Base-by-base conservation (phyloP, 164 flowering plant species). In the Nymphaea colorata region DNA sequence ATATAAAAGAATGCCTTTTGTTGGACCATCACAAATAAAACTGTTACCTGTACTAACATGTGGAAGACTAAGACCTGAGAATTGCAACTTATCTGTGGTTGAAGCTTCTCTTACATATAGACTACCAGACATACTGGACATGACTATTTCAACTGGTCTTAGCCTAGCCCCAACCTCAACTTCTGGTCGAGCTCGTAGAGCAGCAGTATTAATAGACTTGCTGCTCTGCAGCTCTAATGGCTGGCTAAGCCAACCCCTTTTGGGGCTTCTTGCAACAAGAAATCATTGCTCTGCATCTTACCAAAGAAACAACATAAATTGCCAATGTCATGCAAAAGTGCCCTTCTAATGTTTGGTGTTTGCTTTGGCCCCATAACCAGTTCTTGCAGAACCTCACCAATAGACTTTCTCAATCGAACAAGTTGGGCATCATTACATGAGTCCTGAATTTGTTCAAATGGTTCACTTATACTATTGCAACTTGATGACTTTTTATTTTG, bases 321-420 rank as follows among this genome's bases (percentile, higher is more conserved):
- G 42, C 91, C 90, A 76, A 95, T 85, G 69, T 87, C 96, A 78
- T 82, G 83, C 66, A 92, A 82, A 53, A 95, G 94, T 44, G 98
- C 98, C 82, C 96, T 87, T 79, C 99, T 79, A 69, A 95, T 90
- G 75, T 84, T 87, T 67, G 97, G 97, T 41, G 97, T 95, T 77
- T 95, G 96, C 78, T 90, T 95, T 70, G 96, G 89, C 55, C 99
- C 97, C 98, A 95, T 95, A 43, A 95, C 98, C 73, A 95, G 85
- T 72, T 95, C 99, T 73, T 95, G 99, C 77, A 95, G 85, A 68
- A 92, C 91, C 72, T 90, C 98, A 57, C 93, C 89, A 57, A 95
- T 81, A 44, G 94, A 85, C 77, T 85, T 90, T 77, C 98, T 88
- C 74, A 95, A 76, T 44, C 85, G 88, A 25, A 79, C 78, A 73